Evolutionary conservation across 805 yeast genomes (phyloP).

Genomic region (Henningerozyma blattae): DNA sequence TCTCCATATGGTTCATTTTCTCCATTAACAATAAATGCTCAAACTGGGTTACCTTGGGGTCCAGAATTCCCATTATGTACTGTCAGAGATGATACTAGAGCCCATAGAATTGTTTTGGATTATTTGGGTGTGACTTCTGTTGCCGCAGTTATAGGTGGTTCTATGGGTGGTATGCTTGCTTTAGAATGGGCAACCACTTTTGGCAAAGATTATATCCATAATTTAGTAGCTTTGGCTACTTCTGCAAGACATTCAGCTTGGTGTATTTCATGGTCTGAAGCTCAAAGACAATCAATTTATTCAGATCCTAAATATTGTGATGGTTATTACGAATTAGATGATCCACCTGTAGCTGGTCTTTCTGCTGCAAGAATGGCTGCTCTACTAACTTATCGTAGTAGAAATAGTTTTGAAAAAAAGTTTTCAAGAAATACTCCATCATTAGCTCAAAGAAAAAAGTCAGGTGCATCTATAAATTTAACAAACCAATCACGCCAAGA

Average conservation of each 20-base stretch:
- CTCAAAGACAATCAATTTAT: constrained; percentile 92
- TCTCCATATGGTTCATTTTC: constrained; percentile 95
- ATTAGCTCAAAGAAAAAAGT: constrained; percentile 22
- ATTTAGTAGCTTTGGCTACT: constrained; percentile 78
- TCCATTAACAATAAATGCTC: constrained; percentile 74
- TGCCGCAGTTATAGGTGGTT: constrained; percentile 88
- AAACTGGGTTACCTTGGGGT: constrained; percentile 68
- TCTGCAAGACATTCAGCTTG: constrained; percentile 93
- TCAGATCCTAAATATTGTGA: constrained; percentile 89
- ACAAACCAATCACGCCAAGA: constrained; percentile 6
- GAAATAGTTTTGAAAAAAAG: constrained; percentile 82
- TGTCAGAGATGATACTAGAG: constrained; percentile 79
- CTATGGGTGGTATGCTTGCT: constrained; percentile 98
- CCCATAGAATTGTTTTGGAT: constrained; percentile 70
- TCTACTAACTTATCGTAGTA: constrained; percentile 77
- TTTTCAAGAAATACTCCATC: constrained; percentile 78
- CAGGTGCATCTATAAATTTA: neutral
- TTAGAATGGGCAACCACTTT: constrained; percentile 64
- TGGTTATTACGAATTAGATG: constrained; percentile 71
- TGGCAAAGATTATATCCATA: constrained; percentile 57
- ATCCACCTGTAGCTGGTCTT: constrained; percentile 75
- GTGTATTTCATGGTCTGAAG: constrained; percentile 99
- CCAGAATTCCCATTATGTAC: constrained; percentile 93
- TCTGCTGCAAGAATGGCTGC: constrained; percentile 99
- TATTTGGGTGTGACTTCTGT: constrained; percentile 65